phyloP scores from a whole-genome alignment of 208 protist genomes.

The Porcisia hertigi region DNA sequence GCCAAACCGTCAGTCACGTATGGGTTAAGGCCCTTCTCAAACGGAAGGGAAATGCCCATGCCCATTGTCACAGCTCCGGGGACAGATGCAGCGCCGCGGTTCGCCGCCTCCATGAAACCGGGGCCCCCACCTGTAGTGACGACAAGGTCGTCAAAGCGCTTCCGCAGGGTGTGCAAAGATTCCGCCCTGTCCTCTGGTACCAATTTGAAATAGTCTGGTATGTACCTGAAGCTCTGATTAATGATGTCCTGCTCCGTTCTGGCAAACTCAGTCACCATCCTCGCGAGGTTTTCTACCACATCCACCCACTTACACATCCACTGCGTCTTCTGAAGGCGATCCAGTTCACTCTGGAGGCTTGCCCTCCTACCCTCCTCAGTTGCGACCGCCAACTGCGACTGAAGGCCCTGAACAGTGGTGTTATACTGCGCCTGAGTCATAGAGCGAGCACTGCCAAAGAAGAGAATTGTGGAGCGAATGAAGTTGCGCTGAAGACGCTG shows the following conservation, averaged over 20 bases:
- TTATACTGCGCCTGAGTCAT: slow-evolving; percentile 80
- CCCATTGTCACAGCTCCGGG: slow-evolving; percentile 80
- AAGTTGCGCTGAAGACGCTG: slow-evolving; percentile 60
- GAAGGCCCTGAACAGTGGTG: slow-evolving; percentile 34
- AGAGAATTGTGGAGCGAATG: slow-evolving; percentile 88
- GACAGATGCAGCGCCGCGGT: slow-evolving; percentile 81
- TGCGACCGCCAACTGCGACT: slow-evolving; percentile 25
- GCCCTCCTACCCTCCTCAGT: slow-evolving; percentile 21
- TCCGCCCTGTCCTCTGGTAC: slow-evolving; percentile 27
- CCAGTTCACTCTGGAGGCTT: slow-evolving; percentile 39
- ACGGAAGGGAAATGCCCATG: slow-evolving; percentile 94
- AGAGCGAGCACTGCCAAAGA: slow-evolving; percentile 92
- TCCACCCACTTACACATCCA: slow-evolving; percentile 94
- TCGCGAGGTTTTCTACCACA: slow-evolving; percentile 64
- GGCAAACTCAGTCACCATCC: slow-evolving; percentile 67
- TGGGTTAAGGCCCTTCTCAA: slow-evolving; percentile 91
- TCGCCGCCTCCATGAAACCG: slow-evolving; percentile 94
- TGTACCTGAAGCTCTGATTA: slow-evolving; percentile 49
- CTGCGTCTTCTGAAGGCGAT: slow-evolving; percentile 69
- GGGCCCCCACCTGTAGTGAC: slow-evolving; percentile 92
- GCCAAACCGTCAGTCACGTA: slow-evolving; percentile 87
- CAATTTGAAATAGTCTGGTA: slow-evolving; percentile 85
- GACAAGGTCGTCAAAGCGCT: slow-evolving; percentile 64
- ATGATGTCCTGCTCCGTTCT: slow-evolving; percentile 48
- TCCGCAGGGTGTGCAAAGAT: slow-evolving; percentile 22